Conservation (phyloP, 148 eudicot species). For the Rhododendron ovatum region DNA sequence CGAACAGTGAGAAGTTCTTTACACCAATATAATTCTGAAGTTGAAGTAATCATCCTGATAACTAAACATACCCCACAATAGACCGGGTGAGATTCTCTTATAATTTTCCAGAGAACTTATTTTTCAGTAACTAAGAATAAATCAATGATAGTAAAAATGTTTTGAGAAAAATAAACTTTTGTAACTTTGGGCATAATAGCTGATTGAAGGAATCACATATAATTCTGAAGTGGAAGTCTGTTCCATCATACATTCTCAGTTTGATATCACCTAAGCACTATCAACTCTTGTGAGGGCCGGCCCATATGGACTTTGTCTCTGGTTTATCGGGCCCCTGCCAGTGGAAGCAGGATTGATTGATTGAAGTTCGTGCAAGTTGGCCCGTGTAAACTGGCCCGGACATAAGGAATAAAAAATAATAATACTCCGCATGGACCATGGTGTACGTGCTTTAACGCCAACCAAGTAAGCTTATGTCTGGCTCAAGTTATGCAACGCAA, state of each 20-base stretch:
- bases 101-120: neutral
- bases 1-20: neutral
- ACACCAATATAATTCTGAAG: neutral
- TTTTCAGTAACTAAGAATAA: neutral
- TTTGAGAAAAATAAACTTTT: neutral
- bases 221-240: too few relatives aligned
- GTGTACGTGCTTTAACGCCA: neutral
- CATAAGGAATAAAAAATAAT: too few relatives aligned
- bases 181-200: neutral
- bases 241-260: too few relatives aligned
- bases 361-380: too few relatives aligned
- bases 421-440: neutral
- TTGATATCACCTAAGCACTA: too few relatives aligned
- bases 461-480: neutral
- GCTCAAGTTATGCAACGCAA: neutral
- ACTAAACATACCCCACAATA: neutral
- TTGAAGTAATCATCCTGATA: neutral
- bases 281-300: too few relatives aligned
- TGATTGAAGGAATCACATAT: neutral
- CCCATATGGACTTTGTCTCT: too few relatives aligned
- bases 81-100: neutral
- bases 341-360: too few relatives aligned
- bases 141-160: neutral
- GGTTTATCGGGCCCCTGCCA: too few relatives aligned
- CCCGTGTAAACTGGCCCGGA: too few relatives aligned